Conservation (phyloP, 1,284 basidiomycete species). For the Microbotryum violaceum region DNA sequence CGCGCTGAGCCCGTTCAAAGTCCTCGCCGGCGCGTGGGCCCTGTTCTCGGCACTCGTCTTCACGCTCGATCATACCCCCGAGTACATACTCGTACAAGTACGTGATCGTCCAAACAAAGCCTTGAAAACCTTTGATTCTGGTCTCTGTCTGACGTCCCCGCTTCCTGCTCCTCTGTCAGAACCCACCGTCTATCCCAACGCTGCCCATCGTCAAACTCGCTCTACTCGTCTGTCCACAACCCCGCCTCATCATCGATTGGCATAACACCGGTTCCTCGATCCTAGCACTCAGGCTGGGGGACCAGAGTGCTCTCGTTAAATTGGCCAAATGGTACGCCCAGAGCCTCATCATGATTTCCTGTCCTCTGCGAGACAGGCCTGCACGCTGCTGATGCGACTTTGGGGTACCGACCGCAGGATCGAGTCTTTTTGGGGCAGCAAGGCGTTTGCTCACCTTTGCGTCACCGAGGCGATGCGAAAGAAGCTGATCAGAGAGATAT, state of each 20-base stretch:
- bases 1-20: conserved; percentile 69
- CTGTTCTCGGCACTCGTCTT: conserved; percentile 59
- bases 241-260: conserved; percentile 94
- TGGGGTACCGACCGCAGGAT: conserved; percentile 52
- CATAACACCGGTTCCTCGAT: conserved; percentile 96
- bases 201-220: conserved; percentile 75
- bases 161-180: conserved; percentile 49
- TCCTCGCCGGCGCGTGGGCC: conserved; percentile 58
- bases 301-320: conserved; percentile 59
- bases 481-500: conserved; percentile 64
- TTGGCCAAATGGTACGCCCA: conserved; percentile 59
- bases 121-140: not conserved
- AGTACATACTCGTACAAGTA: conserved; percentile 85
- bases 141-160: not conserved
- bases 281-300: conserved; percentile 69
- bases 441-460: conserved; percentile 83
- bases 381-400: not conserved
- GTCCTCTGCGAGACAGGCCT: too few species aligned
- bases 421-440: conserved; percentile 66
- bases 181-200: conserved; percentile 93
- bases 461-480: conserved; percentile 83
- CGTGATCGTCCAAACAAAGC: conserved; percentile 31
- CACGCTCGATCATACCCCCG: conserved; percentile 59
- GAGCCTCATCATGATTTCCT: not conserved
- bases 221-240: conserved; percentile 49